These are phyloP conservation scores for Hypocreales sp. DNA, from an alignment of 2,329 filamentous ascomycete species.

Conservation along the genomic window DNA sequence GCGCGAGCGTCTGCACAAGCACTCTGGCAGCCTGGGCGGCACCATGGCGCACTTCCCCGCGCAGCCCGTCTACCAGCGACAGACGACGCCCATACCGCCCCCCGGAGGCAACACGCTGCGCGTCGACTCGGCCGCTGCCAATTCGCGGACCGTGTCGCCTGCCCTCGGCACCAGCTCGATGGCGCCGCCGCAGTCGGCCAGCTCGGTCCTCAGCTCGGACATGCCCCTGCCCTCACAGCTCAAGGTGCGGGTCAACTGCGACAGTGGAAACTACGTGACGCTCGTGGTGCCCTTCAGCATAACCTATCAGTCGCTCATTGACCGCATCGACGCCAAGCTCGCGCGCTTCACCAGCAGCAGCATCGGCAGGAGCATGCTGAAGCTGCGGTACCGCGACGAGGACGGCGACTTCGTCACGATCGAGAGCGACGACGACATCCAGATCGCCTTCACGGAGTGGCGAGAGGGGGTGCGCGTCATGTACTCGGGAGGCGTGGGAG, in stretches of 20 bases:
- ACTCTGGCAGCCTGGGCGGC: slow-evolving; percentile 30
- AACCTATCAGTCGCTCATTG: slow-evolving; percentile 80
- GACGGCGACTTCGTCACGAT: slow-evolving; percentile 91
- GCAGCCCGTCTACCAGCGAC: slow-evolving; percentile 36
- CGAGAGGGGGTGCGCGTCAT: slow-evolving; percentile 48
- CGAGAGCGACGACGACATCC: slow-evolving; percentile 89
- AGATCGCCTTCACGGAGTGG: slow-evolving; percentile 92
- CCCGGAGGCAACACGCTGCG: slow-evolving; percentile 18
- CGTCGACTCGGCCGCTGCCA: slow-evolving; percentile 21
- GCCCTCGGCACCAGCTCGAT: slow-evolving; percentile 21
- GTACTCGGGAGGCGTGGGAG: slow-evolving; percentile 58
- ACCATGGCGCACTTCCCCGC: slow-evolving; percentile 40
- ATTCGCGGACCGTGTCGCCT: slow-evolving; percentile 30
- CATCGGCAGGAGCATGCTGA: slow-evolving; percentile 67
- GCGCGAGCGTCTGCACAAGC: slow-evolving; percentile 39
- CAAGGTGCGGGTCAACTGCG: slow-evolving; percentile 90
- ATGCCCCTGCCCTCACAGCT: slow-evolving; percentile 54
- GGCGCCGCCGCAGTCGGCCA: slow-evolving; percentile 10
- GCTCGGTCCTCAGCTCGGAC: slow-evolving; percentile 28
- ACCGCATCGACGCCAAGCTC: slow-evolving; percentile 91
- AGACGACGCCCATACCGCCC: slow-evolving; percentile 23
- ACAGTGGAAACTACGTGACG: slow-evolving; percentile 73
- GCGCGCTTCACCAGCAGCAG: slow-evolving; percentile 73
- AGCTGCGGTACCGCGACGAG: slow-evolving; percentile 79
- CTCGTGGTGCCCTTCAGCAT: slow-evolving; percentile 96